Evolutionary conservation across 2,329 filamentous ascomycete species (phyloP), one percentile per base, ranked within the genome.

Genomic region (Proliferodiscus dingleyae): DNA sequence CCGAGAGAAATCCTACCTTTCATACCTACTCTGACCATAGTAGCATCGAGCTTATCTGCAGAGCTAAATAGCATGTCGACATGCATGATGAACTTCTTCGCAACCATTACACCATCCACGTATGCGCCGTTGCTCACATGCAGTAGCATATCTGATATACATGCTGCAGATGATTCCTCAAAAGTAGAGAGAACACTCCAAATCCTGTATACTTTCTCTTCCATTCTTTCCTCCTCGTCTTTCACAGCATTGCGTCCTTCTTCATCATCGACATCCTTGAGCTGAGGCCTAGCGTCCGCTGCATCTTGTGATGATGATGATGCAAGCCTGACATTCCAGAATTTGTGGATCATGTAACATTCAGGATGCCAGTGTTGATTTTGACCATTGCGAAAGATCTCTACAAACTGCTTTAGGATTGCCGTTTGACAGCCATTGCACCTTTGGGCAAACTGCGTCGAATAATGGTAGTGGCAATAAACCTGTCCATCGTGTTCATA

Each of bases 341-440:
- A 98, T 63, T 98, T 98, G 71, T 98, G 93, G 52, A 98, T 98
- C 93, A 98, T 98, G 68, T 98, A 98, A 68, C 93, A 98, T 68
- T 98, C 93, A 2, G 93, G 93, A 64, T 98, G 93, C 93, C 93
- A 98, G 65, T 98, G 93, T 63, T 98, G 93, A 63, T 97, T 96
- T 64, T 95, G 87, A 2, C 91, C 91, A 66, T 97, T 97, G 58
- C 93, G 85, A 68, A 90, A 98, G 51, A 98, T 97, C 67, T 98
- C 93, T 50, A 98, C 93, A 65, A 98, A 98, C 66, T 98, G 93
- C 71, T 98, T 98, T 34, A 98, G 74, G 53, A 98, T 98, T 42
- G 93, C 89, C 2, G 91, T 96, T 61, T 95, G 89, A 62, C 93
- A 98, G 54, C 93, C 93, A 65, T 95, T 95, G 66, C 93, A 98